phyloP scores from a whole-genome alignment of 2,329 filamentous ascomycete genomes.

The Colletotrichum musicola region DNA sequence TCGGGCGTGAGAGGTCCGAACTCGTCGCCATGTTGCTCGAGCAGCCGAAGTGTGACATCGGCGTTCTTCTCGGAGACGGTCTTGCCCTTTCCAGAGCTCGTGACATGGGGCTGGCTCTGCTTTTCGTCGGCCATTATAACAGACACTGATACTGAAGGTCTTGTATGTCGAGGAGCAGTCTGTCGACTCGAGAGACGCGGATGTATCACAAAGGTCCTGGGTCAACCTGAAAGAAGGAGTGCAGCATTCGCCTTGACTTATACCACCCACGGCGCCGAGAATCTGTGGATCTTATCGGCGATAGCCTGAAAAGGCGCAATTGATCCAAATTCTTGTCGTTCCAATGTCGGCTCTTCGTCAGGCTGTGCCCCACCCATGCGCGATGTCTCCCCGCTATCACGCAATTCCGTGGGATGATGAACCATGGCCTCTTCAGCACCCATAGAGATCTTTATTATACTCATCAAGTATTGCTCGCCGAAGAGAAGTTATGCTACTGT shows the following conservation, averaged over 20 bases:
- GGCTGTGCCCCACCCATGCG: conserved; percentile 7
- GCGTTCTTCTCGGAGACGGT: conserved; percentile 45
- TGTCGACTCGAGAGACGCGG: neutral
- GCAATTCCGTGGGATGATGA: conserved; percentile 21
- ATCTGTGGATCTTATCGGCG: neutral
- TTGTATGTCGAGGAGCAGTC: too few species aligned
- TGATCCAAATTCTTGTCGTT: conserved; percentile 7
- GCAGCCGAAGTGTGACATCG: conserved; percentile 51
- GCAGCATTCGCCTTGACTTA: neutral
- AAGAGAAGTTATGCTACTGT: too few species aligned
- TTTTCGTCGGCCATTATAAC: conserved; percentile 31
- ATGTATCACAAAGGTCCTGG: neutral
- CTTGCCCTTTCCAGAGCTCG: conserved; percentile 17
- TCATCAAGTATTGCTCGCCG: too few species aligned
- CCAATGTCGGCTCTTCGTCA: conserved; percentile 5
- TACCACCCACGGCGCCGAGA: neutral
- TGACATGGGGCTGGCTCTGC: conserved; percentile 7
- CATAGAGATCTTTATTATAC: too few species aligned
- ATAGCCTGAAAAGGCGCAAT: conserved; percentile 2
- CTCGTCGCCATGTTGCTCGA: conserved; percentile 50
- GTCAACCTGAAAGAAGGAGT: neutral
- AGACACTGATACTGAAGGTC: neutral
- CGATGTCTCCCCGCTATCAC: conserved; percentile 35
- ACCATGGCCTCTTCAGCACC: neutral
- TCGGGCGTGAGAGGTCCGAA: conserved; percentile 49